Evolutionary conservation across 192 early-diverging fungal genomes (phyloP).

Genomic region (Coemansia sp.): DNA sequence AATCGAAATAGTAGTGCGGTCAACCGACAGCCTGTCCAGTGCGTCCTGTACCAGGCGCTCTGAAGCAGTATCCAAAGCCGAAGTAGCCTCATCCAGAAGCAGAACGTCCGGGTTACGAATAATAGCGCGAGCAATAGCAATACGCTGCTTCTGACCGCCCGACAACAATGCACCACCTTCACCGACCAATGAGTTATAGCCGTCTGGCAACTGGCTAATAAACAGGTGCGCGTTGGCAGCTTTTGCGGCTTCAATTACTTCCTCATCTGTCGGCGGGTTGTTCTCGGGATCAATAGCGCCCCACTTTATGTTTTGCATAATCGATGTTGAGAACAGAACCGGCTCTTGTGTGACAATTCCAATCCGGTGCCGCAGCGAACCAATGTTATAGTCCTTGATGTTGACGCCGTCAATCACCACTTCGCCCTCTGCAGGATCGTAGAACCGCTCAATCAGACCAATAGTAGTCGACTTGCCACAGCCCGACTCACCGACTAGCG

Average conservation of each 20-base stretch:
- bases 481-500: constrained; percentile 86
- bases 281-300: constrained; percentile 59
- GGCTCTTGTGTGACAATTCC: constrained; percentile 92
- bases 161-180: constrained; percentile 77
- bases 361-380: constrained; percentile 80
- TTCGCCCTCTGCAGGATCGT: constrained; percentile 61
- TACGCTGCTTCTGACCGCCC: constrained; percentile 95
- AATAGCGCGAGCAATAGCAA: constrained; percentile 91
- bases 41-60: constrained; percentile 82
- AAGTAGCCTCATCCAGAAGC: constrained; percentile 86
- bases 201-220: constrained; percentile 66
- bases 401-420: constrained; percentile 74
- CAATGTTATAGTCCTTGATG: constrained; percentile 73
- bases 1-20: constrained; percentile 87
- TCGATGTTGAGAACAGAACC: constrained; percentile 75
- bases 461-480: constrained; percentile 85
- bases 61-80: constrained; percentile 79
- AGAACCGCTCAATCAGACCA: constrained; percentile 84
- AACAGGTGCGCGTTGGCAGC: constrained; percentile 76
- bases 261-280: constrained; percentile 66
- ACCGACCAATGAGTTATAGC: constrained; percentile 86
- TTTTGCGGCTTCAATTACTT: constrained; percentile 66
- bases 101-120: constrained; percentile 84
- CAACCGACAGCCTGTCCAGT: constrained; percentile 67
- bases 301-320: constrained; percentile 79